Evolutionary conservation across 164 flowering plant species (phyloP).

Genomic region (Macadamia tetraphylla): DNA sequence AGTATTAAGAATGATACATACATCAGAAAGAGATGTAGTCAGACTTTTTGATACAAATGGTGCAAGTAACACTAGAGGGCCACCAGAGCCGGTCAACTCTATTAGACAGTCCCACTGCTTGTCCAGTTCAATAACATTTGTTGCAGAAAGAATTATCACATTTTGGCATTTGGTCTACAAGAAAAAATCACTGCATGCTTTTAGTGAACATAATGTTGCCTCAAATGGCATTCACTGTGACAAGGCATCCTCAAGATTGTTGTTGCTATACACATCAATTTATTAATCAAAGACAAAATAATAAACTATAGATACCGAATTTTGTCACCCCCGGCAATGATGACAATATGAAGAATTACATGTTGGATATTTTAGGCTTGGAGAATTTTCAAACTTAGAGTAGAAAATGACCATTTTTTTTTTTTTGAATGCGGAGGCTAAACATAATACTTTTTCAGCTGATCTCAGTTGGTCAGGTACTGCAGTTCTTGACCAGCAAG

Average conservation of each 20-base stretch:
- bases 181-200: conserved; percentile 3
- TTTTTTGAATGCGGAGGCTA: too few relatives aligned
- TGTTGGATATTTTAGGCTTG: too few relatives aligned
- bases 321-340: too few relatives aligned
- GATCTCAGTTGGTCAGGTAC: too few relatives aligned
- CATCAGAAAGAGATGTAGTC: conserved; percentile 59
- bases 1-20: conserved; percentile 25
- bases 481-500: too few relatives aligned
- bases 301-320: too few relatives aligned
- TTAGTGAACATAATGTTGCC: neutral
- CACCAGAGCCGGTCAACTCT: conserved; percentile 39
- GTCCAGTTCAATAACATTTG: conserved; percentile 71
- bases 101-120: conserved; percentile 75
- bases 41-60: conserved; percentile 58
- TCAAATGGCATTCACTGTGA: neutral
- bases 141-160: conserved; percentile 66
- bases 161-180: conserved; percentile 89
- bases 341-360: too few relatives aligned
- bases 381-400: too few relatives aligned
- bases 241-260: too few relatives aligned
- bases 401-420: too few relatives aligned
- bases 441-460: too few relatives aligned
- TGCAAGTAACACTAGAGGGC: conserved; percentile 29
- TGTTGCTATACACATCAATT: too few relatives aligned
- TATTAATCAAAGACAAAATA: neutral